Percentiles rank a stretch among this genome's conserved stretches.
These are phyloP conservation scores for Candida insectorum DNA, from an alignment of 805 yeast species.

Conservation along the genomic window DNA sequence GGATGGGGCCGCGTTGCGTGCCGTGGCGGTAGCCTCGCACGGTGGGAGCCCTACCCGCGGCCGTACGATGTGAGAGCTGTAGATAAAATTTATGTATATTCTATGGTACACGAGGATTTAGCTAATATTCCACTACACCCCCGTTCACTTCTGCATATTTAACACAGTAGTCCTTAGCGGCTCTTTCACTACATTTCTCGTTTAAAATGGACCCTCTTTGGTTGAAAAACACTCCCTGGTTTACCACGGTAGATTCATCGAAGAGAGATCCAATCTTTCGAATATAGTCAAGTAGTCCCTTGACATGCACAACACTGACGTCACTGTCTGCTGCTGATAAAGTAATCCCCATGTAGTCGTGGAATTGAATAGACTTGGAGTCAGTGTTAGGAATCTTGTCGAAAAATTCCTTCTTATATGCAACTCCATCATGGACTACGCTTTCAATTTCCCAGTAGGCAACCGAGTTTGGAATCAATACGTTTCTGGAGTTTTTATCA, in stretches of 20 bases:
- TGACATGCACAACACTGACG: constrained; percentile 22
- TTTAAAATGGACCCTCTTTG: constrained; percentile 5
- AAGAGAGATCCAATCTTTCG: constrained; percentile 10
- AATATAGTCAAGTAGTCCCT: constrained; percentile 17
- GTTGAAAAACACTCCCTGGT: constrained; percentile 1
- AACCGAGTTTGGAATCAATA: constrained; percentile 30
- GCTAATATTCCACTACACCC: constrained; percentile 10
- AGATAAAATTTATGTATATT: too few relatives aligned
- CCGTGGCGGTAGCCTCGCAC: too few relatives aligned
- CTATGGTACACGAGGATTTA: too few relatives aligned
- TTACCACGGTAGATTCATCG: constrained; percentile 7
- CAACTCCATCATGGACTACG: constrained; percentile 10
- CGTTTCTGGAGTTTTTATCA: constrained; percentile 20
- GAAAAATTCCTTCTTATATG: constrained; percentile 12
- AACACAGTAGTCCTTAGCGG: constrained; percentile 15
- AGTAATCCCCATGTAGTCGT: constrained; percentile 24
- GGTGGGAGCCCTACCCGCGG: too few relatives aligned
- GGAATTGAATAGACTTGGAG: constrained; percentile 3
- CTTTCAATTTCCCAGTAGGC: constrained; percentile 23
- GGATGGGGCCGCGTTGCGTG: too few relatives aligned
- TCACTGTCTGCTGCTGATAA: constrained; percentile 28
- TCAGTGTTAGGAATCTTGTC: constrained; percentile 10
- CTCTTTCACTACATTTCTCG: constrained; percentile 14
- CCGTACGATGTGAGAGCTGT: too few relatives aligned
- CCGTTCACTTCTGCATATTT: constrained; percentile 14